Base-by-base conservation (phyloP, 352 stramenopile species). In the Globisporangium paddicum region DNA sequence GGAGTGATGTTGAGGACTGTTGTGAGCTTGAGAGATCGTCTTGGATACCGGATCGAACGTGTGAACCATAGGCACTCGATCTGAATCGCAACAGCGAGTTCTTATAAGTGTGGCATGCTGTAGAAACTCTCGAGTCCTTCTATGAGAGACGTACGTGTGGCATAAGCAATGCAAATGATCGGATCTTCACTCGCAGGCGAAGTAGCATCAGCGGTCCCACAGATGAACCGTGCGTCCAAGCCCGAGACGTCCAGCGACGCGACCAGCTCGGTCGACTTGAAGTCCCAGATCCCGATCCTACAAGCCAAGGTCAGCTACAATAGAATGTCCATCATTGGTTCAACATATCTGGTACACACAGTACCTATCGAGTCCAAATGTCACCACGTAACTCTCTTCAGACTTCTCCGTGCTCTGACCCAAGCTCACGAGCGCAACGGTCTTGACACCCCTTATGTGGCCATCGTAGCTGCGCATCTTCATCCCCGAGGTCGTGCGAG, bases 401-500 rank as follows among this genome's bases (percentile, higher is more conserved):
- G n/a, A n/a, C n/a, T n/a, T n/a, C n/a, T n/a, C n/a, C n/a, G n/a
- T n/a, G n/a, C n/a, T n/a, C 34, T 47, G 19, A 3, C 5, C 21
- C 21, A 5, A 18, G 5, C 16, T 23, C 13, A 68, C 57, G n/a
- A 77, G 58, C 2, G 50, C 25, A 2, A 58, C 38, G 6, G 41
- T 25, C 26, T 55, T 67, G 35, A 84, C 72, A 21, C 66, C 63
- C 40, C 64, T 48, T 32, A 13, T 54, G 48, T 89, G 79, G 0
- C 52, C 69, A 3, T 57, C 55, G 38, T 74, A 87, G 19, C 56
- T 74, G 32, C 77, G 67, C 13, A 63, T 70, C 37, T 80, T 81
- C 77, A 87, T 87, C 1, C 77, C 79, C 5, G 73, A 58, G n/a
- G 73, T 79, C n/a, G 73, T 51, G 34, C 79, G 73, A 8, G 66